Base-by-base conservation (phyloP, 352 stramenopile genomes). In the Elongisporangium prolatum region DNA sequence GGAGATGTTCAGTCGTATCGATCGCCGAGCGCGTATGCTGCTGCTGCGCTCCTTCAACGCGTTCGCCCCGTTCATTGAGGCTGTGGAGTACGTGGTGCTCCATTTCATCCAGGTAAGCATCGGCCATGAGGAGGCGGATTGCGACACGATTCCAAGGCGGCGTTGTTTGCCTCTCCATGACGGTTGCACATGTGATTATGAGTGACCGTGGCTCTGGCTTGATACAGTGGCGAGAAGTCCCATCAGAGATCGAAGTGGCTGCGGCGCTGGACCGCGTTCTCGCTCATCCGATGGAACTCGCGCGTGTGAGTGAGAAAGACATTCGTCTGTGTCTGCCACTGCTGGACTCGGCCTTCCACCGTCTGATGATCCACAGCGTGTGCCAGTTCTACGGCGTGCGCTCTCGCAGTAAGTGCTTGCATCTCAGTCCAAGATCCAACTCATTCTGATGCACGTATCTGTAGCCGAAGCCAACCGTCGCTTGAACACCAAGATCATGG, bases 351-450 rank as follows among this genome's bases (percentile, higher is more conserved):
- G 78, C 87, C 4, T 96, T 95, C 60, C 87, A 96, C 59, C 87
- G 87, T 21, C 66, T 96, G 47, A 84, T 96, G 40, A 73, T 96
- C 52, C 87, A 96, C 75, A 91, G 77, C 18, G 72, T 93, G 9
- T 96, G 87, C 71, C 87, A 96, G 65, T 96, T 95, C 60, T 93
- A 93, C 40, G 80, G 82, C 51, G 67, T 96, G 50, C 80, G 80
- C 50, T 93, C 87, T 37, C 78, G 81, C 64, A 95, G 85, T 96
- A 67, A 54, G 81, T 78, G 28, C 9, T 51, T 10, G 16, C 6
- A n/a, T n/a, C 54, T 25, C 52, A 17, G n/a, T 37, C 63, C 11
- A 55, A 10, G 8, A 48, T 21, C 40, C 17, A 3, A n/a, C n/a
- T 53, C 22, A 57, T 49, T 34, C 57, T 71, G 59, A 72, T 37